A percentile compares a stretch with the other conserved stretches of the same genome.
These are phyloP conservation scores for Cardamine occulta DNA, from an alignment of 345 rosid species.

Conservation along the genomic window DNA sequence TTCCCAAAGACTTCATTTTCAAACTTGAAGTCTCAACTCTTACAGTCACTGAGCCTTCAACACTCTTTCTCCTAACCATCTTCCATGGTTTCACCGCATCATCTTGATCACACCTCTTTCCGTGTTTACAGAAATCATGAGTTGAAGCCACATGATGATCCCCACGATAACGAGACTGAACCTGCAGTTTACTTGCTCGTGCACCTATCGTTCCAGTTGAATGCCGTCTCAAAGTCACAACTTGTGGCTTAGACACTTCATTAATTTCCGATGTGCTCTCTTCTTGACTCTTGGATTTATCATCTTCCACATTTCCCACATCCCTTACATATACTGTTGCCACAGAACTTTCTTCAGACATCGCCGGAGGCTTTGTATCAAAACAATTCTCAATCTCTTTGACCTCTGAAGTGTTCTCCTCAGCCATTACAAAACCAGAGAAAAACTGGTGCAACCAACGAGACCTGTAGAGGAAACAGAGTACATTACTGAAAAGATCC, in stretches of 20 bases:
- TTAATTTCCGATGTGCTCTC: slow-evolving; percentile 19
- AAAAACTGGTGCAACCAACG: background rate
- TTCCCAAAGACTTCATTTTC: slow-evolving; percentile 36
- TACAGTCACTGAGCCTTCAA: slow-evolving; percentile 31
- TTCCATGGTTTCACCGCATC: slow-evolving; percentile 48
- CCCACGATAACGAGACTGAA: slow-evolving; percentile 68
- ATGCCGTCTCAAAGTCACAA: slow-evolving; percentile 46
- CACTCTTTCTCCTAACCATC: slow-evolving; percentile 32
- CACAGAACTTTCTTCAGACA: slow-evolving; percentile 14
- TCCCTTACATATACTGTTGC: slow-evolving; percentile 3
- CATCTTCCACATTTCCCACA: slow-evolving; percentile 25
- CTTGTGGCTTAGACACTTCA: slow-evolving; percentile 30
- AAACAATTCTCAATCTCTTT: slow-evolving; percentile 24
- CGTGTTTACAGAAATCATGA: slow-evolving; percentile 84
- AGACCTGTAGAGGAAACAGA: slow-evolving; percentile 20
- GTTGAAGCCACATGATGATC: slow-evolving; percentile 59
- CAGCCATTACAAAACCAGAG: slow-evolving; percentile 40
- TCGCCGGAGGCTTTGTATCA: background rate
- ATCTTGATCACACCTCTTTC: slow-evolving; percentile 34
- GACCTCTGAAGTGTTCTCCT: slow-evolving; percentile 25
- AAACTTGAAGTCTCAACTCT: slow-evolving; percentile 28
- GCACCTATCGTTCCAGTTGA: slow-evolving; percentile 52
- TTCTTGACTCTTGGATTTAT: slow-evolving; percentile 13
- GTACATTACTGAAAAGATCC: background rate
- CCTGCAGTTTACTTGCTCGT: slow-evolving; percentile 40